These are phyloP conservation scores for Trichoderma simmonsii DNA, from an alignment of 2,329 filamentous ascomycete genomes.

Conservation along the genomic window DNA sequence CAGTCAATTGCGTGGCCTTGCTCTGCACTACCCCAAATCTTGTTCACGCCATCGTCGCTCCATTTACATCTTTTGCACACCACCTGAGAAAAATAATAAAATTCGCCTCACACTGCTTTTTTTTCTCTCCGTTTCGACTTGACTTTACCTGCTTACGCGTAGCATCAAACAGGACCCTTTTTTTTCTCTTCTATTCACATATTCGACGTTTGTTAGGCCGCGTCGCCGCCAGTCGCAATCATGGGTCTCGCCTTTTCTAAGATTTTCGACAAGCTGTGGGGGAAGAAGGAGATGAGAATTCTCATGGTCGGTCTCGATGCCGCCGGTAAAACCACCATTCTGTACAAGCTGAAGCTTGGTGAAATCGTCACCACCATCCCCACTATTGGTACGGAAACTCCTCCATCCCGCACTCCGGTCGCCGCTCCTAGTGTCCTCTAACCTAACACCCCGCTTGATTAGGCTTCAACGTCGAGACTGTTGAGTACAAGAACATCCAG, in stretches of 20 bases:
- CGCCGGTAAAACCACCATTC: conserved; percentile 99
- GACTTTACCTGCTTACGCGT: conserved; percentile 29
- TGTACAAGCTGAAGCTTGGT: conserved; percentile 99
- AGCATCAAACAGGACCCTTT: conserved; percentile 30
- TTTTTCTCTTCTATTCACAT: conserved; percentile 20
- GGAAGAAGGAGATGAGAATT: conserved; percentile 99
- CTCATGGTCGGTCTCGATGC: conserved; percentile 99
- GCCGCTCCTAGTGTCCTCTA: not conserved
- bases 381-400: conserved; percentile 73
- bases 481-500: conserved; percentile 99
- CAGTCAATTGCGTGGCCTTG: conserved; percentile 6
- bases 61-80: not conserved
- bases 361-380: conserved; percentile 99
- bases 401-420: not conserved
- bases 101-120: not conserved
- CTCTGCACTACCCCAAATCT: conserved; percentile 11
- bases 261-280: conserved; percentile 93
- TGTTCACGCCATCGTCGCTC: conserved; percentile 16
- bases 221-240: conserved; percentile 54
- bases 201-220: conserved; percentile 25
- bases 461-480: conserved; percentile 99
- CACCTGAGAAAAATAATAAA: conserved; percentile 19
- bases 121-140: not conserved
- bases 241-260: conserved; percentile 99
- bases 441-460: conserved; percentile 3